Conservation (phyloP, 495 filamentous ascomycete species). For the Tuber indicum region DNA sequence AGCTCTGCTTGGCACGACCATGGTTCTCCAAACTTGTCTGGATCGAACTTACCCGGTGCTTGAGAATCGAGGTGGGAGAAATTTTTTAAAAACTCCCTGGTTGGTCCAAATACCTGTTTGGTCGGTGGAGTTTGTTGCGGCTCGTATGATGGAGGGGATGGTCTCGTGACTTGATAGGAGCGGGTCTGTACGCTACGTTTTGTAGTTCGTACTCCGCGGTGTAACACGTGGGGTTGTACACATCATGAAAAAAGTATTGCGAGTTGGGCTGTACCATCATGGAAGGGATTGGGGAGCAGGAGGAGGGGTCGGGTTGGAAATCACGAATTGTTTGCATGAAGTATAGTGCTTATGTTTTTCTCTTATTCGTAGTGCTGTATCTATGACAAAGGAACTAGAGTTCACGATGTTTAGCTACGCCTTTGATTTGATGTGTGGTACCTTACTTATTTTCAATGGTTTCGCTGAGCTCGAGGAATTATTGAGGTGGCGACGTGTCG, state of each 20-base stretch:
- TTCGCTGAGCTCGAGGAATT: neutral
- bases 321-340: neutral
- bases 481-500: neutral
- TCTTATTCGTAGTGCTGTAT: neutral
- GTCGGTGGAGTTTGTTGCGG: neutral
- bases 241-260: conserved; percentile 1
- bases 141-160: neutral
- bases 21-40: neutral
- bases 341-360: neutral
- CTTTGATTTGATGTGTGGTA: neutral
- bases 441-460: neutral
- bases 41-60: neutral
- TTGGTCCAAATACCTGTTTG: neutral
- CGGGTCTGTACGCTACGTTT: neutral
- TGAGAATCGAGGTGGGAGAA: neutral
- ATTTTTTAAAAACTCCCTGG: neutral
- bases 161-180: neutral
- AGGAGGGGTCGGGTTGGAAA: neutral
- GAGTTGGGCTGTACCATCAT: neutral
- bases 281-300: neutral
- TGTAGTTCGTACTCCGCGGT: neutral
- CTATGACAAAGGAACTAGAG: neutral
- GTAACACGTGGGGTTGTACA: conserved; percentile 3
- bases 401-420: neutral
- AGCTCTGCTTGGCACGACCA: neutral